Percentiles rank a stretch among this genome's conserved stretches.
Evolutionary conservation across 2,329 filamentous ascomycete species (phyloP).

Genomic region (Fusarium sterilihyphosum): DNA sequence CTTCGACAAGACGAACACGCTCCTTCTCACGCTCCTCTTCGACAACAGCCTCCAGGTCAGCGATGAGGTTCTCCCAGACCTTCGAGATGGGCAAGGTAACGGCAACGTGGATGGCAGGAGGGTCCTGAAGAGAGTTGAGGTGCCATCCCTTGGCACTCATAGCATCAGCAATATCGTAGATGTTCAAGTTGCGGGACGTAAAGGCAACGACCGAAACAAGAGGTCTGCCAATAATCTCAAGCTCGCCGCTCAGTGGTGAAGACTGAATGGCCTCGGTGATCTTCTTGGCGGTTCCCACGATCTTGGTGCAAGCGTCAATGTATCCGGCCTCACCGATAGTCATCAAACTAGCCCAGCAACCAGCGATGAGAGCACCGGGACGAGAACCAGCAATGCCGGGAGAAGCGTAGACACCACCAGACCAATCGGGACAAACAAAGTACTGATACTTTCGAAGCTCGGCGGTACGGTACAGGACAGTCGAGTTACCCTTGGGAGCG

Average conservation of each 20-base stretch:
- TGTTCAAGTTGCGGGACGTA: slow-evolving; percentile 81
- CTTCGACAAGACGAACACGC: slow-evolving; percentile 74
- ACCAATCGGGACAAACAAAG: slow-evolving; percentile 95
- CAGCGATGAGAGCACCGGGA: slow-evolving; percentile 92
- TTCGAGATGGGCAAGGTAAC: slow-evolving; percentile 88
- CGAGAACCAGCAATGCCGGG: slow-evolving; percentile 91
- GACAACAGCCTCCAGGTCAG: slow-evolving; percentile 74
- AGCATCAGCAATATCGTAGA: slow-evolving; percentile 93
- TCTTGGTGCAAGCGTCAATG: slow-evolving; percentile 84
- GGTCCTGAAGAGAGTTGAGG: slow-evolving; percentile 91
- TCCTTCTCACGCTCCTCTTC: slow-evolving; percentile 85
- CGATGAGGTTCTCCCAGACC: slow-evolving; percentile 81
- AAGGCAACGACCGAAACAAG: slow-evolving; percentile 93
- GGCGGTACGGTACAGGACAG: slow-evolving; percentile 86
- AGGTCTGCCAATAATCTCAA: slow-evolving; percentile 84
- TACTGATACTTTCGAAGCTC: slow-evolving; percentile 89
- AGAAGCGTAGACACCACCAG: slow-evolving; percentile 93
- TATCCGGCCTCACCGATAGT: slow-evolving; percentile 88
- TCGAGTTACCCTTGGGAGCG: slow-evolving; percentile 96
- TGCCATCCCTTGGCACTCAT: slow-evolving; percentile 92
- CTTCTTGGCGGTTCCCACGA: slow-evolving; percentile 87
- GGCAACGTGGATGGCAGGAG: slow-evolving; percentile 91
- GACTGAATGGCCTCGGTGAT: slow-evolving; percentile 79
- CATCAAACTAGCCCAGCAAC: slow-evolving; percentile 95
- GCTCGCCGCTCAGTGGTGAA: slow-evolving; percentile 76